Conservation (phyloP, 345 rosid species). For the Arabidopsis arenosa region DNA sequence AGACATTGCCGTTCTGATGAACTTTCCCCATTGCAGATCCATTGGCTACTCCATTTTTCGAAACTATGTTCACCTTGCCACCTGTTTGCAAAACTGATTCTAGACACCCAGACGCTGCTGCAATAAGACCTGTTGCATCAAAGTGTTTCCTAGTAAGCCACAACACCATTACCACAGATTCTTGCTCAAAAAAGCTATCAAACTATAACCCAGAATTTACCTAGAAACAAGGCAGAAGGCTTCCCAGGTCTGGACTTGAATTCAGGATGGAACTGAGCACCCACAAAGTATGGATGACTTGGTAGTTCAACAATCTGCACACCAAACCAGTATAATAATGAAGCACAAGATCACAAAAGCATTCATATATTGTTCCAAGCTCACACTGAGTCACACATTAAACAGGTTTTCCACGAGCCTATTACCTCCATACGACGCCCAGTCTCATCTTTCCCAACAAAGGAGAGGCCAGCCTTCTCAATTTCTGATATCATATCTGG, state of each 20-base stretch:
- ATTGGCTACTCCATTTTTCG: conserved; percentile 52
- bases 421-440: conserved; percentile 81
- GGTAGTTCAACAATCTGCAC: conserved; percentile 65
- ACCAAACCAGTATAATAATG: conserved; percentile 13
- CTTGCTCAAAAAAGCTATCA: not conserved
- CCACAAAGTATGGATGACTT: conserved; percentile 69
- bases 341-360: conserved; percentile 6
- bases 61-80: conserved; percentile 44
- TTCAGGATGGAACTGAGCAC: conserved; percentile 96
- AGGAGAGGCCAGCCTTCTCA: conserved; percentile 73
- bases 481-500: conserved; percentile 69
- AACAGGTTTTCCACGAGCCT: not conserved
- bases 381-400: not conserved
- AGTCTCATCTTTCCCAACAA: conserved; percentile 81
- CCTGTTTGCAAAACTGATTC: conserved; percentile 51
- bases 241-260: conserved; percentile 95
- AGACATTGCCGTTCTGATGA: conserved; percentile 60
- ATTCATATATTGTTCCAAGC: conserved; percentile 4
- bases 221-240: conserved; percentile 88
- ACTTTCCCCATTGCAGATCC: conserved; percentile 49
- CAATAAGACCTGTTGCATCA: conserved; percentile 62
- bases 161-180: conserved; percentile 13
- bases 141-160: conserved; percentile 11
- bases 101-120: conserved; percentile 70
- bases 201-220: conserved; percentile 39